Percentiles rank a stretch among this genome's conserved stretches.
These are phyloP conservation scores for Agrocybe chaxingu DNA, from an alignment of 768 basidiomycete species.

Conservation along the genomic window DNA sequence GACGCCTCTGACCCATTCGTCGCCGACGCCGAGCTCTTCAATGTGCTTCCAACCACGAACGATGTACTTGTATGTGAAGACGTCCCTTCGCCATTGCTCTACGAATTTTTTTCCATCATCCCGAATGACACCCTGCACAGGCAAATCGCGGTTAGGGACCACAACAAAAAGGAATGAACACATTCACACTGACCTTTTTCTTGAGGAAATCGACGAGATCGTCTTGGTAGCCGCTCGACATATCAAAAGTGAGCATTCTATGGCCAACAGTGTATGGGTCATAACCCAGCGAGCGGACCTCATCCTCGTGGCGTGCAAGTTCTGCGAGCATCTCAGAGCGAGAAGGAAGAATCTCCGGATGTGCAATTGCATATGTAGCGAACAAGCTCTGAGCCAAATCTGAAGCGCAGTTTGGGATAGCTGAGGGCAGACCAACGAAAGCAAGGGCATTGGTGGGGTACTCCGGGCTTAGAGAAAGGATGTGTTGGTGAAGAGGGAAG, in stretches of 20 bases:
- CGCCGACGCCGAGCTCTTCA: constrained; percentile 34
- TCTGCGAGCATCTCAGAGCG: constrained; percentile 36
- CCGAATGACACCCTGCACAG: constrained; percentile 32
- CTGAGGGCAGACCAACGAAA: constrained; percentile 51
- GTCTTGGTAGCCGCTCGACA: constrained; percentile 40
- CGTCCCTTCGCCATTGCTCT: constrained; percentile 45
- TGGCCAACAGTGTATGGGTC: constrained; percentile 53
- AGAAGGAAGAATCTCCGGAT: constrained; percentile 36
- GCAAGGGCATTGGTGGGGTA: constrained; percentile 50
- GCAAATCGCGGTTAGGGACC: constrained; percentile 1
- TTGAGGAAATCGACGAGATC: constrained; percentile 31
- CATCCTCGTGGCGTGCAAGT: constrained; percentile 38
- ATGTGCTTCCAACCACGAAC: constrained; percentile 45
- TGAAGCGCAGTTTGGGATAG: constrained; percentile 45
- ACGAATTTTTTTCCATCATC: constrained; percentile 43
- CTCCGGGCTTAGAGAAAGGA: constrained; percentile 46
- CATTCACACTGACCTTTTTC: constrained; percentile 19
- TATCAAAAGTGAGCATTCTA: constrained; percentile 27
- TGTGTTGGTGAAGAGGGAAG: constrained; percentile 51
- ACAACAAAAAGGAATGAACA: not conserved
- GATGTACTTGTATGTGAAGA: constrained; percentile 27
- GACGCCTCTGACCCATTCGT: constrained; percentile 45
- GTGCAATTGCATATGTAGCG: constrained; percentile 39
- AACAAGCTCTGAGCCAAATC: constrained; percentile 50
- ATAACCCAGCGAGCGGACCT: constrained; percentile 34